A percentile compares a stretch with the other conserved stretches of the same genome.
These are phyloP conservation scores for Fagus sylvatica DNA, from an alignment of 306 rosid species.

Conservation along the genomic window DNA sequence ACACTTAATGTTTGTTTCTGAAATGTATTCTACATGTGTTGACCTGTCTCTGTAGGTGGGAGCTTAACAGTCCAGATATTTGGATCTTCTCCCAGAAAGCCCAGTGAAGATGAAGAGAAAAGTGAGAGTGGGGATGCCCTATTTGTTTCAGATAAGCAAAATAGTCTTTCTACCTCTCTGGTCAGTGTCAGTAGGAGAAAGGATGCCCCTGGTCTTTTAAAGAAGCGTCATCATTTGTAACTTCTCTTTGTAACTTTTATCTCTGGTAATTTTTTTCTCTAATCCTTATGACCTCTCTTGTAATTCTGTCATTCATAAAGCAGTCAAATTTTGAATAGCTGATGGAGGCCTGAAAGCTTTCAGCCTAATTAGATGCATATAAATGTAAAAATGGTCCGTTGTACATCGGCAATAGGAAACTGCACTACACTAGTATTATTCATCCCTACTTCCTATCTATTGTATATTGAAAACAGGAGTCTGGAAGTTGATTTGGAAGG, in stretches of 20 bases:
- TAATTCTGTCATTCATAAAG: background rate
- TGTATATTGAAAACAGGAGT: too few relatives aligned
- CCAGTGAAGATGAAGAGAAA: slow-evolving; percentile 26
- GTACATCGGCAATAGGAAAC: background rate
- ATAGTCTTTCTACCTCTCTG: slow-evolving; percentile 40
- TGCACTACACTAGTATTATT: too few relatives aligned
- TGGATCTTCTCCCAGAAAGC: slow-evolving; percentile 41
- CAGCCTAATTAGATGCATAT: background rate
- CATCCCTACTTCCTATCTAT: too few relatives aligned
- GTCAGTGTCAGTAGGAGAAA: slow-evolving; percentile 35
- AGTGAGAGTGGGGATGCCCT: slow-evolving; percentile 32
- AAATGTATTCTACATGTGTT: background rate
- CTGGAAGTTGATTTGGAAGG: too few relatives aligned
- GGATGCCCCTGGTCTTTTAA: slow-evolving; percentile 39
- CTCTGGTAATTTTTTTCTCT: too few relatives aligned
- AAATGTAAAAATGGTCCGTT: background rate
- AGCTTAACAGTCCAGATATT: slow-evolving; percentile 68
- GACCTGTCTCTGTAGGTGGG: slow-evolving; percentile 45
- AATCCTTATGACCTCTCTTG: background rate
- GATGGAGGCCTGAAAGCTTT: background rate
- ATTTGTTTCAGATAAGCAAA: slow-evolving; percentile 29
- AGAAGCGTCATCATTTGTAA: slow-evolving; percentile 9
- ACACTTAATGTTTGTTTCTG: too few relatives aligned
- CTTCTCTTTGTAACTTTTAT: background rate
- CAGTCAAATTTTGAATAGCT: background rate